Evolutionary conservation across 176 grass and related monocot genomes (phyloP), one percentile per base, ranked within the genome.

Genomic region (Melocanna baccifera): DNA sequence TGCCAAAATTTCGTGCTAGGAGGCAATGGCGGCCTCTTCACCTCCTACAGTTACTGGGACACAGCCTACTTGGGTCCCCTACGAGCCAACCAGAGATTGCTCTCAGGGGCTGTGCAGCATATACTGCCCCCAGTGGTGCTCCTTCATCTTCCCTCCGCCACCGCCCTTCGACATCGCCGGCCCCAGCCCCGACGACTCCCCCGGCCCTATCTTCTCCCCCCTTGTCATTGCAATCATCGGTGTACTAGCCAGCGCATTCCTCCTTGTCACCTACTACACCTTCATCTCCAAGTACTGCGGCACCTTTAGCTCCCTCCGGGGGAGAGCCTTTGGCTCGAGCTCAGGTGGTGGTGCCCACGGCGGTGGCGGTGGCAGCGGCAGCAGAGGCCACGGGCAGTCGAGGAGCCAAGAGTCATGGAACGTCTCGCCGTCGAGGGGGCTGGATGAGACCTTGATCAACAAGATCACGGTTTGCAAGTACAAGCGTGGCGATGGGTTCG

Each of bases 101-200:
- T 96, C 96, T 4, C 86, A 94, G 82, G 93, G 96, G 9, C 84
- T 99, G 32, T 99, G 96, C 50, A 99, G 88, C 91, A 84, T 92
- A 57, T 99, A 96, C 81, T 96, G 93, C 75, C 93, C 93, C 18
- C 96, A 96, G 84, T 99, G 96, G 96, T 99, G 96, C 78, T 96
- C 92, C 89, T 58, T 96, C 68, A 84, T 99, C 82, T 93, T 97
- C 87, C 90, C 95, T 43, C 95, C 95, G 1, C 95, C 95, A 52
- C 95, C 95, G 18, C 75, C 90, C 20, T 85, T 90, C 51, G 90
- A 91, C 14, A 41, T 90, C 29, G 85, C 81, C 12, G 71, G 13
- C 53, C 62, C 84, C 53, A 62, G 46, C 75, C 12, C 81, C 3
- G 95, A 91, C 71, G 83, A 94, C 76, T 39, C 72, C 87, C 72